Evolutionary conservation across 345 rosid species (phyloP), one percentile per base, ranked within the genome.

Genomic region (Eucalyptus victrix): DNA sequence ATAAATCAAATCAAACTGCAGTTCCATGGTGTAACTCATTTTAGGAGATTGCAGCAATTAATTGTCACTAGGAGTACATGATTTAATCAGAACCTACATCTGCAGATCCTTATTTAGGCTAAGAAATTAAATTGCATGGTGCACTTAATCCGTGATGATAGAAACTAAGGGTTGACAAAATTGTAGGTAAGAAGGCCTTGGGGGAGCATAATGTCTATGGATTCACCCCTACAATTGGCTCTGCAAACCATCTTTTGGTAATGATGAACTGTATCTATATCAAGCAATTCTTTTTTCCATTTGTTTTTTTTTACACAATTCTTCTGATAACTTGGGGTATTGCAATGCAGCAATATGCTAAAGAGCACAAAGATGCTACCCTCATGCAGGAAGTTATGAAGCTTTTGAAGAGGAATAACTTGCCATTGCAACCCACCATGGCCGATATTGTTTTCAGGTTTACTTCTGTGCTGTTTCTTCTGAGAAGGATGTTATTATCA

Each of bases 191-290:
- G 93, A 95, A 90, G 93, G 90, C 96, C 51, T 88, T 96, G 92
- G 96, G 96, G 94, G 93, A 93, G 89, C 96, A 97, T 91, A 94
- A 94, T 90, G 93, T 96, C 56, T 94, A 91, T 88, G 99, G 99
- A 54, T 90, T 97, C 89, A 91, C 94, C 89, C 99, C 99, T 24
- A 93, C 88, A 88, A 87, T 96, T 93, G 96, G 93, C 89, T 96
- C 98, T 88, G 97, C 95, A 11, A 94, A 96, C 90, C 97, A 96
- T 90, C 90, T 97, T 88, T 90, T 96, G 99, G 99, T 95, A 94
- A 80, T 72, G 86, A 40, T 85, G 83, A 86, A 50, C 2, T 50
- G 53, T 50, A 50, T 50, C 53, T 50, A 16, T 16, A 50, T 50
- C 53, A 6, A 50, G 53, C 53, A 90, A 28, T 88, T 50, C 40